phyloP scores from a whole-genome alignment of 2,329 filamentous ascomycete species.

The Parastagonospora nodorum region DNA sequence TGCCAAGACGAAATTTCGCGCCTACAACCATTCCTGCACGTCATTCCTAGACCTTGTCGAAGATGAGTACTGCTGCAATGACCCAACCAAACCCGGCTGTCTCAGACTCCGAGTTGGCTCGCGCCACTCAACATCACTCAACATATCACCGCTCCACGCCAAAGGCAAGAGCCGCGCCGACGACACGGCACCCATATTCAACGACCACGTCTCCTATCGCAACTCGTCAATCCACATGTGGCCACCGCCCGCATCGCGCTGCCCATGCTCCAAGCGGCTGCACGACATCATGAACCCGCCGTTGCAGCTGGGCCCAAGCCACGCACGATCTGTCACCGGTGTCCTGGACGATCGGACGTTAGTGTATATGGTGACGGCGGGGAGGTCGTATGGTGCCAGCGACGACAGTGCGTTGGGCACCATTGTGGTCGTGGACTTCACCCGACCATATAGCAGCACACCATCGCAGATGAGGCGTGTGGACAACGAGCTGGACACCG shows the following conservation, averaged over 20 bases:
- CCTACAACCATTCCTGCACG: conserved; percentile 59
- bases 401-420: conserved; percentile 29
- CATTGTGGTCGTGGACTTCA: conserved; percentile 42
- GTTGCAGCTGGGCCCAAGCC: conserved; percentile 7
- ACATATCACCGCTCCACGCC: not conserved
- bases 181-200: conserved; percentile 1
- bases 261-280: conserved; percentile 33
- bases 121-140: conserved; percentile 44
- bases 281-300: conserved; percentile 42
- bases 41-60: conserved; percentile 67
- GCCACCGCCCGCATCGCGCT: conserved; percentile 36
- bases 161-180: conserved; percentile 12
- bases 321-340: conserved; percentile 30
- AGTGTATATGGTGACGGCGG: conserved; percentile 41
- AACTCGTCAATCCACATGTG: conserved; percentile 41
- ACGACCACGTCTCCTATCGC: conserved; percentile 26
- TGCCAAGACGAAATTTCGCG: conserved; percentile 59
- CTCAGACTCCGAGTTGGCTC: conserved; percentile 59
- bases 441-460: conserved; percentile 11
- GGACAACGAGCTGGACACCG: not conserved
- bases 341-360: conserved; percentile 39
- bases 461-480: not conserved
- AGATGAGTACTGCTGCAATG: conserved; percentile 48
- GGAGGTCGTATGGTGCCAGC: conserved; percentile 21
- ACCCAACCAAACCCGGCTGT: conserved; percentile 36